These are phyloP conservation scores for Fusarium graminum DNA, from an alignment of 2,329 filamentous ascomycete genomes.

Conservation along the genomic window DNA sequence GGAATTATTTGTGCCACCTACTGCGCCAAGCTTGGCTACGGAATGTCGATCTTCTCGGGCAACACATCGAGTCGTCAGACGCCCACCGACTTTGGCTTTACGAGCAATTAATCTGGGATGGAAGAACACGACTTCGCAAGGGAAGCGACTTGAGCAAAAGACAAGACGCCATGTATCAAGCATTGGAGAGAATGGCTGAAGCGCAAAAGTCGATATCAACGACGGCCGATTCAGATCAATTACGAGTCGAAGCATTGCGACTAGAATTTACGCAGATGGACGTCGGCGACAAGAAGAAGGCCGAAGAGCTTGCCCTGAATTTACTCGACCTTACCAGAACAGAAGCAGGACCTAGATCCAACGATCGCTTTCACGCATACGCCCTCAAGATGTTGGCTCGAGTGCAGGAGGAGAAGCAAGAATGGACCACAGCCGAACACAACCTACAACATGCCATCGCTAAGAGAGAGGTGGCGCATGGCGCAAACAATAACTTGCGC, in stretches of 20 bases:
- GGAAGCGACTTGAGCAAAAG: slow-evolving; percentile 50
- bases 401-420: slow-evolving; percentile 51
- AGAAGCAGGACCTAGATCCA: slow-evolving; percentile 44
- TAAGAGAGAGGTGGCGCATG: slow-evolving; percentile 55
- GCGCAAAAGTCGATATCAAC: slow-evolving; percentile 20
- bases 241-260: slow-evolving; percentile 53
- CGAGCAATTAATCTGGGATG: slow-evolving; percentile 57
- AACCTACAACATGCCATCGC: slow-evolving; percentile 52
- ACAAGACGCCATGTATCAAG: slow-evolving; percentile 50
- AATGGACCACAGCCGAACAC: slow-evolving; percentile 52
- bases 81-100: slow-evolving; percentile 55
- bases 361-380: slow-evolving; percentile 56
- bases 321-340: slow-evolving; percentile 49
- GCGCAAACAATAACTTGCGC: slow-evolving; percentile 52
- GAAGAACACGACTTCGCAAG: slow-evolving; percentile 53
- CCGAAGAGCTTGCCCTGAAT: slow-evolving; percentile 50
- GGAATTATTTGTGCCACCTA: slow-evolving; percentile 52
- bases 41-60: slow-evolving; percentile 53
- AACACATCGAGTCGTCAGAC: slow-evolving; percentile 50
- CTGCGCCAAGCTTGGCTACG: slow-evolving; percentile 55
- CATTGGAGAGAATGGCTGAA: slow-evolving; percentile 47
- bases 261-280: slow-evolving; percentile 58
- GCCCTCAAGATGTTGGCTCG: slow-evolving; percentile 56
- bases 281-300: slow-evolving; percentile 50
- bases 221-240: slow-evolving; percentile 41